Evolutionary conservation across 305 asterid genomes (phyloP).

Genomic region (Solanum hybrid): DNA sequence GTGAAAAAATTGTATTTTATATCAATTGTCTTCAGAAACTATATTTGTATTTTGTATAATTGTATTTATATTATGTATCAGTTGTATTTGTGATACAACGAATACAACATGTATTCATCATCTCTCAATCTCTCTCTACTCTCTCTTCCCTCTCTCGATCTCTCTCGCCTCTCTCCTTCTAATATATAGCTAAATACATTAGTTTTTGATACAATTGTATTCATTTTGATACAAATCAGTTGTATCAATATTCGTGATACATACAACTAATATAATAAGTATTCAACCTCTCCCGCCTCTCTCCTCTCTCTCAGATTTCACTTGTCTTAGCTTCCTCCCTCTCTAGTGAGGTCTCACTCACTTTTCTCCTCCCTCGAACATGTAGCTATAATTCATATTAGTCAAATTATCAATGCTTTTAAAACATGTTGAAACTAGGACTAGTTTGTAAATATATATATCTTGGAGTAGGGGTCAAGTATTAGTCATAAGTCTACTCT

Average conservation of each 20-base stretch:
- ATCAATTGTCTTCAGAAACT: neutral
- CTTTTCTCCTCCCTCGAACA: neutral
- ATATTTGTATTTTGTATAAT: neutral
- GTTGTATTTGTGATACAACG: neutral
- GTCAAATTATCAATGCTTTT: neutral
- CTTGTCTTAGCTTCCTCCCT: neutral
- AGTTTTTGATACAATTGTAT: no score
- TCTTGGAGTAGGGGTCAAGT: neutral
- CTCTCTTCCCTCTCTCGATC: neutral
- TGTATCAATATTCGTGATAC: no score
- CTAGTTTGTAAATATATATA: neutral
- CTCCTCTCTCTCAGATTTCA: neutral
- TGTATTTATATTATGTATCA: neutral
- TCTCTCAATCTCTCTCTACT: neutral
- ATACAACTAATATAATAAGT: no score
- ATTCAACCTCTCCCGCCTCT: neutral
- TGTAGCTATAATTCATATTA: neutral
- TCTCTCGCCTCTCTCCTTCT: neutral
- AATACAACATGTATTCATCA: neutral
- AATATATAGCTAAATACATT: neutral
- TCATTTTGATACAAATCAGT: no score
- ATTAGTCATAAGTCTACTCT: neutral
- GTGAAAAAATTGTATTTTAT: neutral
- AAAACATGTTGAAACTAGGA: neutral
- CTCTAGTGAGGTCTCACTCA: neutral